A percentile compares a stretch with the other conserved stretches of the same genome.
phyloP scores from a whole-genome alignment of 768 basidiomycete species.

The Amanita thiersii region DNA sequence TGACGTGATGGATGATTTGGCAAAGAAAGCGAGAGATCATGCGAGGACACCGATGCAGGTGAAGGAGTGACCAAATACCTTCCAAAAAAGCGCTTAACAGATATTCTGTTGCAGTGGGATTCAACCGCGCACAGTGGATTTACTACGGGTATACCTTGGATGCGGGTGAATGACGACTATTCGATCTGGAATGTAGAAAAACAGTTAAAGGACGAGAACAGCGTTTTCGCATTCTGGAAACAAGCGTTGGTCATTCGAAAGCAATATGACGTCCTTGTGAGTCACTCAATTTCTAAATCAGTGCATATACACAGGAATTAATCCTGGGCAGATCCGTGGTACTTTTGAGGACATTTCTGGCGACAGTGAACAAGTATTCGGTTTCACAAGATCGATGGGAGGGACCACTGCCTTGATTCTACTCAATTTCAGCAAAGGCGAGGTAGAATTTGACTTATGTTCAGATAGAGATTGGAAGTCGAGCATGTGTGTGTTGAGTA shows the following conservation, averaged over 20 bases:
- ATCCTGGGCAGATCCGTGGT: constrained; percentile 56
- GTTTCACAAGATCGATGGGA: constrained; percentile 37
- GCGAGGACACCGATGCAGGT: constrained; percentile 65
- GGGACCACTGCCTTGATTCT: constrained; percentile 30
- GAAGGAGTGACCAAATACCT: constrained; percentile 6
- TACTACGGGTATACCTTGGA: constrained; percentile 61
- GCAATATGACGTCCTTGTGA: constrained; percentile 43
- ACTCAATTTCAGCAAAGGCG: constrained; percentile 36
- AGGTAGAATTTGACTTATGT: constrained; percentile 15
- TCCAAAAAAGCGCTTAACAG: no score
- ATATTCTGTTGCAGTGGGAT: constrained; percentile 41
- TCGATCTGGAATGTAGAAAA: constrained; percentile 44
- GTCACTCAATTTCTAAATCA: constrained; percentile 11
- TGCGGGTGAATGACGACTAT: constrained; percentile 68
- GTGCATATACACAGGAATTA: not conserved
- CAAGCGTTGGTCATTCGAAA: constrained; percentile 45
- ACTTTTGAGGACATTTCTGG: constrained; percentile 43
- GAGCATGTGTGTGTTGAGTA: constrained; percentile 20
- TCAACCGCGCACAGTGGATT: constrained; percentile 49
- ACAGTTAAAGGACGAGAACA: constrained; percentile 39
- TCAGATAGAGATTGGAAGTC: constrained; percentile 7
- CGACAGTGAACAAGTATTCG: constrained; percentile 43
- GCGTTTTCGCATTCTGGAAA: constrained; percentile 58
- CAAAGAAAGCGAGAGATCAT: constrained; percentile 64
- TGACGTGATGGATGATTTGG: constrained; percentile 49